Percentiles rank a stretch among this genome's conserved stretches.
Evolutionary conservation across 306 rosid genomes (phyloP).

Genomic region (Gleditsia sinensis): DNA sequence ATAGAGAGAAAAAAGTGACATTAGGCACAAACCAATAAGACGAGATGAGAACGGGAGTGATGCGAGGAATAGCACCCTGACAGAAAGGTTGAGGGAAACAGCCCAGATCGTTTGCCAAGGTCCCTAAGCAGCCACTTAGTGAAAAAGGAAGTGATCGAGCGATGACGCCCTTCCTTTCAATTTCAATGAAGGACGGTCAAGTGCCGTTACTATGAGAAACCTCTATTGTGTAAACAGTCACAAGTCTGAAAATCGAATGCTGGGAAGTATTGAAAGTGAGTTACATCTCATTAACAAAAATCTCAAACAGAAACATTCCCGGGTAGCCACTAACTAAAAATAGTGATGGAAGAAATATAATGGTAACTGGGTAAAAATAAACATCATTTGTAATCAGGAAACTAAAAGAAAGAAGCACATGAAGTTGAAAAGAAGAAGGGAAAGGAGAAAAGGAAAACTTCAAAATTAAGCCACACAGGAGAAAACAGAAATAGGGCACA

Average conservation of each 20-base stretch:
- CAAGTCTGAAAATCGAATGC: not conserved
- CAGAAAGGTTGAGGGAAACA: too few species aligned
- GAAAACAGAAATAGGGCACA: not conserved
- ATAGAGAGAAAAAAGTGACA: too few species aligned
- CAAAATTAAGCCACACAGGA: not conserved
- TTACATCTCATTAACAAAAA: not conserved
- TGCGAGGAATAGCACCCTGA: too few species aligned
- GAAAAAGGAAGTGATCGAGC: too few species aligned
- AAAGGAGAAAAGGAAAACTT: not conserved
- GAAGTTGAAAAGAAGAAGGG: not conserved
- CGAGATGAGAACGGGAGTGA: too few species aligned
- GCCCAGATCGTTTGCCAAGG: too few species aligned
- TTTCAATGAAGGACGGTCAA: too few species aligned
- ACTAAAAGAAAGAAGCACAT: not conserved
- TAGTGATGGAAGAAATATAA: not conserved
- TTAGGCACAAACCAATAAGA: too few species aligned
- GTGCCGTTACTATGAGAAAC: too few species aligned
- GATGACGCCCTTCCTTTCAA: too few species aligned
- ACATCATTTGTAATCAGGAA: not conserved
- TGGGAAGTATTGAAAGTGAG: not conserved
- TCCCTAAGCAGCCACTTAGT: too few species aligned
- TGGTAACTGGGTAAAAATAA: not conserved
- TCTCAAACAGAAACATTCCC: not conserved
- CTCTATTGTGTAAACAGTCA: not conserved
- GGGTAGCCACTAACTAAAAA: not conserved